A percentile compares a stretch with the other conserved stretches of the same genome.
Evolutionary conservation across 345 rosid species (phyloP).

Genomic region (Lepidium didymum): DNA sequence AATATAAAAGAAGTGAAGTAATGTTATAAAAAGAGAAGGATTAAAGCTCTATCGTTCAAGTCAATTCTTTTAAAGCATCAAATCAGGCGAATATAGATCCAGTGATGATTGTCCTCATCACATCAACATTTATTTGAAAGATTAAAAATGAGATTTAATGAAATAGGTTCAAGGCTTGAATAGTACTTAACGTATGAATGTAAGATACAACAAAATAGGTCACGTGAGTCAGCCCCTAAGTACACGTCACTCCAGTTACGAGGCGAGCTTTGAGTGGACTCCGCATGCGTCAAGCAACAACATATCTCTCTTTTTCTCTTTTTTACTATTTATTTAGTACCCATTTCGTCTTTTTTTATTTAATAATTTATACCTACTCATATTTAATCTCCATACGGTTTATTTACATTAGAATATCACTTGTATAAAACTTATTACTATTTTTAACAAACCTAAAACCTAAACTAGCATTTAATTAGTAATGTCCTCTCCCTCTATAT

Average conservation of each 20-base stretch:
- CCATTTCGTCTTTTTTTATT: too few relatives aligned
- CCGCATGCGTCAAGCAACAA: constrained; percentile 67
- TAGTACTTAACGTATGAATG: constrained; percentile 8
- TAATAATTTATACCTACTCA: not conserved
- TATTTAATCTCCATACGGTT: not conserved
- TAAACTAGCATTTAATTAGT: constrained; percentile 2
- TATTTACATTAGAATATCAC: not conserved
- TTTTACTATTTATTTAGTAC: not conserved
- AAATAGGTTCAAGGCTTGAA: not conserved
- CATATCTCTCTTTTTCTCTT: constrained; percentile 25
- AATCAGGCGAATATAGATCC: too few relatives aligned
- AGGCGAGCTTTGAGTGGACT: constrained; percentile 25
- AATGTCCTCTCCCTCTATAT: not conserved
- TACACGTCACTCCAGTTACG: constrained; percentile 28
- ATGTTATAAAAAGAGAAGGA: too few relatives aligned
- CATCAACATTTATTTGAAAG: too few relatives aligned
- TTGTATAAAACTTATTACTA: not conserved
- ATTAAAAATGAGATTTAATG: not conserved
- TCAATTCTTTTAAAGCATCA: too few relatives aligned
- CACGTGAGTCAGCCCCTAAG: constrained; percentile 20
- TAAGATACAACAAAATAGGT: constrained; percentile 6
- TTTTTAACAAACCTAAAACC: not conserved
- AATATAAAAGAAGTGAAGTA: too few relatives aligned
- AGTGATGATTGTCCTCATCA: too few relatives aligned
- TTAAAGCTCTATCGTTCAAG: too few relatives aligned